A percentile compares a stretch with the other conserved stretches of the same genome.
phyloP scores from a whole-genome alignment of 2,329 filamentous ascomycete genomes.

The Hymenoscyphus occultus region DNA sequence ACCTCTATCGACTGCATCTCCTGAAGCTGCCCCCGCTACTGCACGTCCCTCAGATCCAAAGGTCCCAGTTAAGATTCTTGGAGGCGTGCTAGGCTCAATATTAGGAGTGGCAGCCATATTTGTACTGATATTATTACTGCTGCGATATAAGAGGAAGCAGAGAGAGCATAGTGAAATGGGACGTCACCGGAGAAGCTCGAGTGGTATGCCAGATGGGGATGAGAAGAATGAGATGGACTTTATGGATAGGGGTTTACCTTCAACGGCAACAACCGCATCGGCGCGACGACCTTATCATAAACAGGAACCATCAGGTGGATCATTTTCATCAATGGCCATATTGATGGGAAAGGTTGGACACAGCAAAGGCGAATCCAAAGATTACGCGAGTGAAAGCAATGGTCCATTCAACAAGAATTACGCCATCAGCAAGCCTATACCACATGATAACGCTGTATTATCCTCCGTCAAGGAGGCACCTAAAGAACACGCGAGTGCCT shows the following conservation, averaged over 20 bases:
- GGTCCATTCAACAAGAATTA: conserved; percentile 61
- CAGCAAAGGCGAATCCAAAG: conserved; percentile 43
- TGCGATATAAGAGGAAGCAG: conserved; percentile 59
- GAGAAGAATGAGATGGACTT: conserved; percentile 57
- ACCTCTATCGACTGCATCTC: conserved; percentile 27
- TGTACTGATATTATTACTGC: conserved; percentile 60
- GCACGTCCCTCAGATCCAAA: conserved; percentile 39
- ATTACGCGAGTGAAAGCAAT: conserved; percentile 54
- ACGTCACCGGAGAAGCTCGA: conserved; percentile 42
- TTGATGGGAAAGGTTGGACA: conserved; percentile 60
- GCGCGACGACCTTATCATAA: conserved; percentile 47
- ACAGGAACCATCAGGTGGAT: conserved; percentile 51
- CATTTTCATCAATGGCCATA: conserved; percentile 63
- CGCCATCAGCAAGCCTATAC: conserved; percentile 59
- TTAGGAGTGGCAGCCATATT: conserved; percentile 59
- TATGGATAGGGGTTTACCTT: conserved; percentile 42
- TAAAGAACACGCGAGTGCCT: conserved; percentile 39
- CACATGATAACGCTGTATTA: conserved; percentile 39
- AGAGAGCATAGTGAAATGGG: conserved; percentile 49
- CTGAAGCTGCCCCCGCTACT: conserved; percentile 33
- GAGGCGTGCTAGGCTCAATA: conserved; percentile 78
- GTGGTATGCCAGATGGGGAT: conserved; percentile 49
- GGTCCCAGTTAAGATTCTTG: conserved; percentile 62
- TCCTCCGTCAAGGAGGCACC: conserved; percentile 28
- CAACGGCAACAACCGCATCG: conserved; percentile 33